Conservation (phyloP, 1,284 basidiomycete genomes). For the Mycosarcoma mackinlayi region DNA sequence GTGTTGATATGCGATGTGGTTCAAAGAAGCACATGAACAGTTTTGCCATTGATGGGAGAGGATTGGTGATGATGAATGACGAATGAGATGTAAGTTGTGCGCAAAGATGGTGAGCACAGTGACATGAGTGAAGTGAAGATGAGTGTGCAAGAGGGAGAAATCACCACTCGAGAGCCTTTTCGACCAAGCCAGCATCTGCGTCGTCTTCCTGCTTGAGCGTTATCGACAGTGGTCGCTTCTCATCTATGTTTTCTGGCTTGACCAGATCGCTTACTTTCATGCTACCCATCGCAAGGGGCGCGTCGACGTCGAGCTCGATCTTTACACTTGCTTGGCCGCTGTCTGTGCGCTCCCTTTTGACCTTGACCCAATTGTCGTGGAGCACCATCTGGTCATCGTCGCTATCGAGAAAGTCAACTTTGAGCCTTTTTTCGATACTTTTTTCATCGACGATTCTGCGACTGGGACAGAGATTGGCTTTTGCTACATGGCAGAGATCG, state of each 20-base stretch:
- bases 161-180: conserved; percentile 38
- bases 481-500: conserved; percentile 70
- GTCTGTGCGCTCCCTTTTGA: conserved; percentile 4
- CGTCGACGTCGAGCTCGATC: conserved; percentile 29
- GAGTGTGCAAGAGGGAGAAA: neutral
- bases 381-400: conserved; percentile 12
- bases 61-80: neutral
- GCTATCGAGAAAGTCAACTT: conserved; percentile 28
- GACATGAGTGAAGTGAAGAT: too few species aligned
- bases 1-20: too few species aligned
- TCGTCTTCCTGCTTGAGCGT: conserved; percentile 27
- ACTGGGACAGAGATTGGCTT: conserved; percentile 56
- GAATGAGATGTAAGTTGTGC: neutral
- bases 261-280: conserved; percentile 15
- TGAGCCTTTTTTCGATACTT: conserved; percentile 40
- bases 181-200: conserved; percentile 9
- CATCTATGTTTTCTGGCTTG: neutral
- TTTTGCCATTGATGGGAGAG: too few species aligned
- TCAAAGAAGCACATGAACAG: too few species aligned
- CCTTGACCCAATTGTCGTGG: conserved; percentile 27
- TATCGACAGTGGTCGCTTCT: neutral
- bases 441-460: conserved; percentile 48
- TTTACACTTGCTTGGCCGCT: conserved; percentile 15
- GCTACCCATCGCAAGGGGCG: neutral
- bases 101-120: too few species aligned